phyloP scores from a whole-genome alignment of 1,284 basidiomycete species.

The Abortiporus biennis region DNA sequence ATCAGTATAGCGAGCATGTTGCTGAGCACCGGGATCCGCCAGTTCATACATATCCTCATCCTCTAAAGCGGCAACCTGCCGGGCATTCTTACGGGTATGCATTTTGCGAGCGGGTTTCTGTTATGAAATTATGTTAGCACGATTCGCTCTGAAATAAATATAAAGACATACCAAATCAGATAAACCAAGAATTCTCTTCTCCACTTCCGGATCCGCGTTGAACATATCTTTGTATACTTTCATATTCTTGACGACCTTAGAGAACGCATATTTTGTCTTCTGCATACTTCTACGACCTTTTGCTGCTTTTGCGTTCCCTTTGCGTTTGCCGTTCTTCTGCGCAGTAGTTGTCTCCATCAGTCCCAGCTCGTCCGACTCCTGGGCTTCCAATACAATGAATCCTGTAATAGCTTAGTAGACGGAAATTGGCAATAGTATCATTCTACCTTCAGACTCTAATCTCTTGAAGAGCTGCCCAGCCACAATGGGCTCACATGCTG shows the following conservation, averaged over 20 bases:
- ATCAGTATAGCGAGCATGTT: too few relatives aligned
- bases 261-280: conserved; percentile 53
- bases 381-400: conserved; percentile 50
- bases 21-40: not conserved
- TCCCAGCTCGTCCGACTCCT: conserved; percentile 44
- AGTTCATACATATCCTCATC: conserved; percentile 18
- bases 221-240: conserved; percentile 62
- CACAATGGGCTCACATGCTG: conserved; percentile 50
- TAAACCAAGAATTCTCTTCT: conserved; percentile 53
- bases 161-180: conserved; percentile 42
- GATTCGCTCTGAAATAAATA: not conserved
- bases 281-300: conserved; percentile 44
- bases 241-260: conserved; percentile 36
- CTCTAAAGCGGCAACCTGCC: conserved; percentile 4
- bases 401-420: conserved; percentile 30
- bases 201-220: conserved; percentile 49
- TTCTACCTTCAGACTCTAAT: conserved; percentile 61
- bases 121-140: conserved; percentile 2
- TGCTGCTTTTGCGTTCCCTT: conserved; percentile 29
- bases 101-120: conserved; percentile 24
- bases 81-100: conserved; percentile 15
- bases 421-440: not conserved
- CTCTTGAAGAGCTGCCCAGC: conserved; percentile 60
- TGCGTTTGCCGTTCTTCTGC: conserved; percentile 32
- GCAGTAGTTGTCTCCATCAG: conserved; percentile 37